Evolutionary conservation across 306 rosid genomes (phyloP).

Genomic region (Ormosia emarginata): DNA sequence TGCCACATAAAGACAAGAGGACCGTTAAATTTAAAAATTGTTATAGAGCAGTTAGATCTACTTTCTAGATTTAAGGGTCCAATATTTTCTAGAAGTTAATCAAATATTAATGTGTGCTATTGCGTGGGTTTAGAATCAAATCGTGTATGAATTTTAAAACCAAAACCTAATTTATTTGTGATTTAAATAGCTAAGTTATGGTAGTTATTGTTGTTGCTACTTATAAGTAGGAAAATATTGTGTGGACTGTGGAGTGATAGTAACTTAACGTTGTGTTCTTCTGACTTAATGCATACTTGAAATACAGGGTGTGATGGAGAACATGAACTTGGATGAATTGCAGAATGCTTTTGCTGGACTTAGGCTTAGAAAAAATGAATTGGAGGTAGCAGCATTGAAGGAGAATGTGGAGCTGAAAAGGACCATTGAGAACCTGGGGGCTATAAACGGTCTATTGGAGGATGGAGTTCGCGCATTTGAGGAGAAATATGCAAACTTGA

Average conservation of each 20-base stretch:
- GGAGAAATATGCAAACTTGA: neutral
- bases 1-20: no score
- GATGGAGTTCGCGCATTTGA: neutral
- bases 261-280: neutral
- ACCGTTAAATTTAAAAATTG: no score
- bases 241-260: neutral
- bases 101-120: no score
- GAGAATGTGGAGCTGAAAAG: neutral
- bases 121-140: no score
- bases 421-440: neutral
- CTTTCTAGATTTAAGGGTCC: no score
- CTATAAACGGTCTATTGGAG: neutral
- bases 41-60: no score
- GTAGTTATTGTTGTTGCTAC: neutral
- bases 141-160: no score
- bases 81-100: no score
- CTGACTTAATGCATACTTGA: neutral
- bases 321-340: neutral
- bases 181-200: no score
- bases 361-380: neutral
- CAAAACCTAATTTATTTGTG: neutral
- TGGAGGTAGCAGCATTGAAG: neutral
- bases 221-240: no score
- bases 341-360: neutral
- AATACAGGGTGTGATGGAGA: neutral